Evolutionary conservation across 495 filamentous ascomycete species (phyloP).

Genomic region (Penicillium malachiteum): DNA sequence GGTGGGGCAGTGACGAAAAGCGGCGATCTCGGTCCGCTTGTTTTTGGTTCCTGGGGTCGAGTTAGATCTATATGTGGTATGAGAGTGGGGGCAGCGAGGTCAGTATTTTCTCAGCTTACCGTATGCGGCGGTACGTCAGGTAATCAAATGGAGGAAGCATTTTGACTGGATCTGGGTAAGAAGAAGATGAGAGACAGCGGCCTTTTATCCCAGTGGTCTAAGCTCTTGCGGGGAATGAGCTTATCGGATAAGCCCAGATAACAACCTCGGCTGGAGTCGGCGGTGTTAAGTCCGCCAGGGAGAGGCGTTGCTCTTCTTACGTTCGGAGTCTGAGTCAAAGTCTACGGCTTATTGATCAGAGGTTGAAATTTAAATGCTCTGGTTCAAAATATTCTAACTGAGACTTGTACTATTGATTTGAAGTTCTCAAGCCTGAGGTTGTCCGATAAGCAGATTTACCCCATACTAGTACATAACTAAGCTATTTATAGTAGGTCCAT

Average conservation of each 20-base stretch:
- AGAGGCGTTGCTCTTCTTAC: background rate
- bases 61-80: background rate
- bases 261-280: slow-evolving; percentile 13
- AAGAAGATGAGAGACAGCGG: slow-evolving; percentile 5
- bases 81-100: background rate
- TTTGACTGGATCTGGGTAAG: slow-evolving; percentile 7
- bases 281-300: slow-evolving; percentile 20
- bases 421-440: no score
- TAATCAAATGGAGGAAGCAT: slow-evolving; percentile 63
- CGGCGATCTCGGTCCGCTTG: slow-evolving; percentile 68
- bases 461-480: no score
- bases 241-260: slow-evolving; percentile 14
- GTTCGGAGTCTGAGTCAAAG: no score
- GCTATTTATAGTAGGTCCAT: no score
- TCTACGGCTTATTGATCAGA: no score
- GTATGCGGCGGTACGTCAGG: slow-evolving; percentile 53
- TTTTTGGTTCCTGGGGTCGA: slow-evolving; percentile 65
- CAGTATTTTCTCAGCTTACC: slow-evolving; percentile 36
- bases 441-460: no score
- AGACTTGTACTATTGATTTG: no score
- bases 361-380: no score
- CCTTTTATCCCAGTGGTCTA: slow-evolving; percentile 28
- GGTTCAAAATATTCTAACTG: no score
- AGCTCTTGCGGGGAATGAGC: slow-evolving; percentile 24
- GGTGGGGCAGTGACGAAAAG: slow-evolving; percentile 61